Percentiles rank a stretch among this genome's conserved stretches.
phyloP scores from a whole-genome alignment of 805 yeast genomes.

The Candida piceae region DNA sequence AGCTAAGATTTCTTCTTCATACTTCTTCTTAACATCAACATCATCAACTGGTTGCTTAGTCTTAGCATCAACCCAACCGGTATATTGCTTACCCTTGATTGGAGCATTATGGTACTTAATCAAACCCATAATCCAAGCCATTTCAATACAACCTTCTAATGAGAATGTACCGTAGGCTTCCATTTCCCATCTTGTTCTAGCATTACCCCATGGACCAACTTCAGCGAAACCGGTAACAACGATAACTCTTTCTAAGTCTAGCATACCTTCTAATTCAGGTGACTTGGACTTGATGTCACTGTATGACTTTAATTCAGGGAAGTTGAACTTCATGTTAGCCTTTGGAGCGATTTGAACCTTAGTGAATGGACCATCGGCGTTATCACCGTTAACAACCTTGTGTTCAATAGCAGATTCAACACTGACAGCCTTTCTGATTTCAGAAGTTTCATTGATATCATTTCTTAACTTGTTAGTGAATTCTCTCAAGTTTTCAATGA shows the following conservation, averaged over 20 bases:
- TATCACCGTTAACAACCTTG: slow-evolving; percentile 77
- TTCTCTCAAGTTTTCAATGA: slow-evolving; percentile 85
- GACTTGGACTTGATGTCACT: slow-evolving; percentile 63
- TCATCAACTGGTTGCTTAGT: slow-evolving; percentile 91
- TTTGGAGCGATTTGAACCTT: slow-evolving; percentile 82
- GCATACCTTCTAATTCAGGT: slow-evolving; percentile 80
- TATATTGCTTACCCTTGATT: slow-evolving; percentile 82
- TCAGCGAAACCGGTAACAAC: slow-evolving; percentile 98
- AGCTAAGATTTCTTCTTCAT: slow-evolving; percentile 81
- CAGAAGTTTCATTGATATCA: slow-evolving; percentile 75
- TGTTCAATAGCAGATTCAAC: slow-evolving; percentile 89
- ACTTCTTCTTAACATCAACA: slow-evolving; percentile 85
- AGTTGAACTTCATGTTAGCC: slow-evolving; percentile 88
- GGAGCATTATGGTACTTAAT: slow-evolving; percentile 93
- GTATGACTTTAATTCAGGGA: slow-evolving; percentile 83
- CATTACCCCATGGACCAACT: slow-evolving; percentile 99
- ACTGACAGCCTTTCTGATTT: slow-evolving; percentile 91
- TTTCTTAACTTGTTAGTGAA: slow-evolving; percentile 75
- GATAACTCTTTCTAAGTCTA: slow-evolving; percentile 85
- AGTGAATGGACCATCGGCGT: slow-evolving; percentile 80
- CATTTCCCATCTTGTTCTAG: slow-evolving; percentile 99
- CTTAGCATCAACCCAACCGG: slow-evolving; percentile 98
- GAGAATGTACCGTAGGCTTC: slow-evolving; percentile 94
- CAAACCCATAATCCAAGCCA: slow-evolving; percentile 99
- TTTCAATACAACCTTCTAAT: slow-evolving; percentile 95